phyloP scores from a whole-genome alignment of 306 rosid genomes.

The Quercus cerris region DNA sequence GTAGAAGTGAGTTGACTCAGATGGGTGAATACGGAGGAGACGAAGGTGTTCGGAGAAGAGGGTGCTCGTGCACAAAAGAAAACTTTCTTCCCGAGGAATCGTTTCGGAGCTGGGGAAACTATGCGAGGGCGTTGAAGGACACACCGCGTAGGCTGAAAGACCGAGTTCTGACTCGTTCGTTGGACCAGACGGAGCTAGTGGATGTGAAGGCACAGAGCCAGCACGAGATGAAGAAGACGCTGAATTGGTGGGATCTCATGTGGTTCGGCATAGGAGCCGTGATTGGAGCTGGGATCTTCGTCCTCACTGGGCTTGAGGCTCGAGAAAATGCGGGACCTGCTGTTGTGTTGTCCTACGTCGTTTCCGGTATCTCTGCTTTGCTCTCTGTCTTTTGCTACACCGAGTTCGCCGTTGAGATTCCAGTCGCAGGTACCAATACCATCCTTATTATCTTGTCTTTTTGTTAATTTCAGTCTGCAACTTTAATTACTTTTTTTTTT shows the following conservation, averaged over 20 bases:
- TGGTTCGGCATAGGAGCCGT: constrained; percentile 90
- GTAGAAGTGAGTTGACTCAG: too few relatives aligned
- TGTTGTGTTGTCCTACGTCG: constrained; percentile 63
- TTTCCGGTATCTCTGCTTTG: constrained; percentile 85
- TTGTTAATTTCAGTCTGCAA: too few relatives aligned
- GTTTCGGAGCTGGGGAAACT: constrained; percentile 59
- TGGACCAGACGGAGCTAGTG: constrained; percentile 56
- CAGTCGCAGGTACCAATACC: constrained; percentile 59
- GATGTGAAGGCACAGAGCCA: constrained; percentile 62
- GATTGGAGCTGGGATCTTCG: constrained; percentile 80
- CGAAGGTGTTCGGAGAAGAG: constrained; percentile 37
- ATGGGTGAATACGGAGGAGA: constrained; percentile 27
- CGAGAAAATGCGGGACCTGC: constrained; percentile 51
- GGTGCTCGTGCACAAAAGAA: constrained; percentile 36
- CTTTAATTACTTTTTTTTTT: too few relatives aligned
- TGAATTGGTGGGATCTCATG: constrained; percentile 90
- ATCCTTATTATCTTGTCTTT: too few relatives aligned
- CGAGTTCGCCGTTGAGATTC: constrained; percentile 88
- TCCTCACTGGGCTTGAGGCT: constrained; percentile 82
- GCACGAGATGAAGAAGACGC: constrained; percentile 76
- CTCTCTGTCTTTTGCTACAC: constrained; percentile 93
- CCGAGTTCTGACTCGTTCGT: constrained; percentile 52
- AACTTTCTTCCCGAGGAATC: constrained; percentile 88
- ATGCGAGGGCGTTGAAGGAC: constrained; percentile 39
- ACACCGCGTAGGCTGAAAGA: constrained; percentile 54